These are phyloP conservation scores for Ceratorhiza oryzae-sativae DNA, from an alignment of 1,284 basidiomycete species.

Conservation along the genomic window DNA sequence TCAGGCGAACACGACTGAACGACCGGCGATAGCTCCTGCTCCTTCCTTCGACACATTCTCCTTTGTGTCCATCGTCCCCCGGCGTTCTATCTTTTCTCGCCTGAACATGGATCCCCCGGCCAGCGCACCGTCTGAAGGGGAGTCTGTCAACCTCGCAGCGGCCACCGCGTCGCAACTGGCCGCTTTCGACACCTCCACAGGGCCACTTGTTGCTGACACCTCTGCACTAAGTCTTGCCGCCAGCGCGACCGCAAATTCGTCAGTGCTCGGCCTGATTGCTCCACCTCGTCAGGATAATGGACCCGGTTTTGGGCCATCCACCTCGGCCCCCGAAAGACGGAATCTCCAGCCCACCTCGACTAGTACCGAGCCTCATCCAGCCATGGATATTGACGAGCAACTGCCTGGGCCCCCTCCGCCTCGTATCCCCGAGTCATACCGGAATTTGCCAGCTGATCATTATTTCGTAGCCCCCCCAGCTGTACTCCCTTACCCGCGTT, in stretches of 20 bases:
- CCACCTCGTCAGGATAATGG: not conserved
- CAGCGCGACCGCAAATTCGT: not conserved
- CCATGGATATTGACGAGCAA: slow-evolving; percentile 16
- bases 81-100: not conserved
- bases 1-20: not conserved
- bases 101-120: not conserved
- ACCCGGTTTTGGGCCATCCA: too few relatives aligned
- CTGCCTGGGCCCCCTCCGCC: not conserved
- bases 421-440: slow-evolving; percentile 12
- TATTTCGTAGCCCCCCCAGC: slow-evolving; percentile 25
- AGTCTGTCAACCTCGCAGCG: not conserved
- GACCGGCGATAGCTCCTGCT: not conserved
- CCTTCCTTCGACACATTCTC: slow-evolving; percentile 6
- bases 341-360: not conserved
- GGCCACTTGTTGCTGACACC: not conserved
- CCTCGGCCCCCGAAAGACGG: not conserved
- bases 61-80: not conserved
- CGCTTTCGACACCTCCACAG: not conserved
- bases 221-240: not conserved
- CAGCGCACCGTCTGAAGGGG: not conserved
- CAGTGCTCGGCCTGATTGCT: not conserved
- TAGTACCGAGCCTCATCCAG: not conserved
- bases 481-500: slow-evolving; percentile 16
- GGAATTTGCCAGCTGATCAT: not conserved
- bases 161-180: not conserved